Evolutionary conservation across 805 yeast genomes (phyloP), one percentile per base, ranked within the genome.

Genomic region (Dipodascopsis tothii): DNA sequence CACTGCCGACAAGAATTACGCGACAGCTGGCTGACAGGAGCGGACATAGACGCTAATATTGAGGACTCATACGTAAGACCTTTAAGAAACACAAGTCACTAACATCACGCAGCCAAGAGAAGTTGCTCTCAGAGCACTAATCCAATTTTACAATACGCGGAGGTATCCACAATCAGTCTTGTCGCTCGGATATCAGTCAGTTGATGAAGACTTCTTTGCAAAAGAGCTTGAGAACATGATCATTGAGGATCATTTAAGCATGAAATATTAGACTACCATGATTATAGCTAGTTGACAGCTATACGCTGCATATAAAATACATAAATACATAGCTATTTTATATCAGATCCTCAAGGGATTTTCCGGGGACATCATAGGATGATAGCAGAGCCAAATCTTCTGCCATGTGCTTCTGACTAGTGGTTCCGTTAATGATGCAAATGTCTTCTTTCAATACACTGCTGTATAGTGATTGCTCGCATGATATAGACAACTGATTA

Each of bases 21-120:
- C 48, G 98, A 90, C 59, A 81, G 80, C 49, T 90, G 97, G 97
- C 71, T 90, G 22, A 80, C 79, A 14, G 95, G 95, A 0, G 73
- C 76, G 46, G 94, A 86, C 60, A 68, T 84, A 20, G 81, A 82
- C 22, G 79, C 77, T 17, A 88, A 85, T 50, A 68, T 84, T 44
- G 77, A 76, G 43, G 81, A 21, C n/a, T 42, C 51, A 2, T 44
- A 41, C 21, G 45, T 42, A 23, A 22, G 45, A 9, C 5, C 20
- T n/a, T 16, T 3, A 19, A 11, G 30, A 14, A 25, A 6, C 14
- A n/a, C 14, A 23, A 11, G n/a, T 34, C 11, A 6, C 41, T 5
- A 22, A 38, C 39, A 21, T 23, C 33, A 39, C 7, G 44, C 80
- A 79, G 56, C 86, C 86, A 14, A 92, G 87, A 57, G 97, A 90